Evolutionary conservation across 2,329 filamentous ascomycete species (phyloP).

Genomic region (Scortechinia acanthostroma): DNA sequence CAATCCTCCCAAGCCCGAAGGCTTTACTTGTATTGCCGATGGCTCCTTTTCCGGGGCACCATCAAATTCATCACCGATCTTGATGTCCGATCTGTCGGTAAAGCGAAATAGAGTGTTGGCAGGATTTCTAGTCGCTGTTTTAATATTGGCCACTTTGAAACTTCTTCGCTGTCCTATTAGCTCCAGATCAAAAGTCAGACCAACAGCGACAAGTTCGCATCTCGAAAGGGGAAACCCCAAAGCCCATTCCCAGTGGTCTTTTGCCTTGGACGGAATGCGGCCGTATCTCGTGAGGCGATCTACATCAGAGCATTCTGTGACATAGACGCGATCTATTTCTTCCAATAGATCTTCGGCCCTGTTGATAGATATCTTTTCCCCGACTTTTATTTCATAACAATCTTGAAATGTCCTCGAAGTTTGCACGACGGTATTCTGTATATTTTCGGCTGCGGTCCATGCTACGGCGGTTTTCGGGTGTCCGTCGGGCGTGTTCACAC

Average conservation of each 20-base stretch:
- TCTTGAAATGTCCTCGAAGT: constrained; percentile 46
- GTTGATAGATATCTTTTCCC: constrained; percentile 40
- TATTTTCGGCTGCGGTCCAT: constrained; percentile 42
- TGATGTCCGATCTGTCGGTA: not conserved
- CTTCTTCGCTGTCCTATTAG: constrained; percentile 35
- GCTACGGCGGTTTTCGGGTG: constrained; percentile 33
- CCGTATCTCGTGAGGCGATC: not conserved
- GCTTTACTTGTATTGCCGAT: not conserved
- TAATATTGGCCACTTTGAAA: constrained; percentile 37
- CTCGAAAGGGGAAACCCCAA: constrained; percentile 26
- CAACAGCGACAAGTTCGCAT: constrained; percentile 38
- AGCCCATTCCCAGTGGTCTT: constrained; percentile 30
- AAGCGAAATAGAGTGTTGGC: constrained; percentile 2
- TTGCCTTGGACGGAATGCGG: not conserved
- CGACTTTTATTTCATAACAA: constrained; percentile 46
- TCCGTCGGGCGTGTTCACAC: not conserved
- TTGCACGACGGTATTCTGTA: constrained; percentile 38
- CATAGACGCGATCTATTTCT: constrained; percentile 19
- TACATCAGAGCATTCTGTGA: not conserved
- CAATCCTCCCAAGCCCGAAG: not conserved
- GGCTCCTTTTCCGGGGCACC: not conserved
- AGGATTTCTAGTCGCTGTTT: constrained; percentile 10
- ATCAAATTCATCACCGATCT: not conserved
- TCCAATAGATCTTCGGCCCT: constrained; percentile 22
- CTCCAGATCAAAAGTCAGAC: constrained; percentile 41